Conservation (phyloP, 2,329 filamentous ascomycete genomes). For the Aspergillus aculeatus region DNA sequence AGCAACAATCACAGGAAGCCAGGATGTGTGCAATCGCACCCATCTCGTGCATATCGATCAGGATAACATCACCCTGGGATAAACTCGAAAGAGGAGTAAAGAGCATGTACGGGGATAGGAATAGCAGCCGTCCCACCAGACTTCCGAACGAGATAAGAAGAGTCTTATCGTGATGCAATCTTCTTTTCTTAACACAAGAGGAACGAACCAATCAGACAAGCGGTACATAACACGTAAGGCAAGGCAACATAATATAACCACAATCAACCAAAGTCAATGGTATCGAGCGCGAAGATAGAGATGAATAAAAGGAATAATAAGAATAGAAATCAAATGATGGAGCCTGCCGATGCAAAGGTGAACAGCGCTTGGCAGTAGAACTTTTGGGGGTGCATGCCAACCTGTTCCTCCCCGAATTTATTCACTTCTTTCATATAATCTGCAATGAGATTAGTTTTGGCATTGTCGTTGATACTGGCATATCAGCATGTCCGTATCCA, state of each 20-base stretch:
- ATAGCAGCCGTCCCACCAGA: not conserved
- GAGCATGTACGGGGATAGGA: not conserved
- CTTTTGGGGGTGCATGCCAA: not conserved
- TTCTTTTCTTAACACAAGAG: conserved; percentile 3
- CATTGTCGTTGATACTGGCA: conserved; percentile 10
- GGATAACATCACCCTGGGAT: not conserved
- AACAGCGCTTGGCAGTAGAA: not conserved
- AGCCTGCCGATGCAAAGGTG: not conserved
- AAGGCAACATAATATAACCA: conserved; percentile 16
- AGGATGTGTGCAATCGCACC: not conserved
- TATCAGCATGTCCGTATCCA: conserved; percentile 12
- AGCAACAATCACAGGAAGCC: not conserved
- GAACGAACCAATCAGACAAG: conserved; percentile 19
- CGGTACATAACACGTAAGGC: not conserved
- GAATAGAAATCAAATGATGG: not conserved
- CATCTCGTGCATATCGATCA: not conserved
- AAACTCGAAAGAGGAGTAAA: not conserved
- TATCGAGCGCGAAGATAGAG: conserved; percentile 18
- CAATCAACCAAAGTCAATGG: conserved; percentile 17
- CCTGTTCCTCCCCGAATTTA: not conserved
- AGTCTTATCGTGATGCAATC: not conserved
- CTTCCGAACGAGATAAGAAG: not conserved
- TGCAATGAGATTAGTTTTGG: not conserved
- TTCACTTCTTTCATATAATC: conserved; percentile 3
- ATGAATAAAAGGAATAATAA: conserved; percentile 7